Evolutionary conservation across 768 basidiomycete species (phyloP), one percentile per base, ranked within the genome.

Genomic region (Lentinula guzmanii): DNA sequence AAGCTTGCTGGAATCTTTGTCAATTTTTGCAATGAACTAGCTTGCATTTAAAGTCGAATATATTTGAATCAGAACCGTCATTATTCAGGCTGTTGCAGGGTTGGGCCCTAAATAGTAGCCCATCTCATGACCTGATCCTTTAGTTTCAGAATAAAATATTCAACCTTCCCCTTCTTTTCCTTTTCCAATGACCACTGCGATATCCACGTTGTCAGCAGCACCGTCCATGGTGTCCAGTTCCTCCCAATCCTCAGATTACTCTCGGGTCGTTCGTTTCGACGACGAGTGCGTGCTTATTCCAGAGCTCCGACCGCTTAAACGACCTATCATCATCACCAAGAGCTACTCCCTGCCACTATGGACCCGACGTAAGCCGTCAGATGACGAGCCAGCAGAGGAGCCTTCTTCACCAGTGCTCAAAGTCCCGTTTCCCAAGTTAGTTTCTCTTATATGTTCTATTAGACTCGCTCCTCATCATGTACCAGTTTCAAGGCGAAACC

Each of bases 251-350:
- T 41, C 34, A 5, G 41, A 28, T 18, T 35, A 24, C 21, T 41
- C 59, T 16, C 45, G 62, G 3, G 57, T 67, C 24, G 90, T 91
- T 4, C 81, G 90, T 60, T 92, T 92, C 72, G 83, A 91, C 75
- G 76, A 77, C 58, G 81, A 87, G 67, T 91, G 90, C 62, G 76
- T 89, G 4, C 80, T 92, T 66, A 91, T 92, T 60, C 90, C 90
- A n/a, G 82, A 87, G 56, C 66, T 67, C 1, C 69, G 70, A 15
- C 72, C 74, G 54, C 73, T 76, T 4, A 82, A 77, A 58, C 72
- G 79, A 31, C 78, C 84, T 28, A 75, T 79, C 48, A 73, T 89
- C 52, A 69, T 86, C 65, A 85, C 84, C 31, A 90, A 83, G 67
- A 85, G 86, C 3, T 88, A 86, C 64, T 79, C 86, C 0, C 75